Evolutionary conservation across 164 flowering plant species (phyloP).

Genomic region (Nelumbo lutea): DNA sequence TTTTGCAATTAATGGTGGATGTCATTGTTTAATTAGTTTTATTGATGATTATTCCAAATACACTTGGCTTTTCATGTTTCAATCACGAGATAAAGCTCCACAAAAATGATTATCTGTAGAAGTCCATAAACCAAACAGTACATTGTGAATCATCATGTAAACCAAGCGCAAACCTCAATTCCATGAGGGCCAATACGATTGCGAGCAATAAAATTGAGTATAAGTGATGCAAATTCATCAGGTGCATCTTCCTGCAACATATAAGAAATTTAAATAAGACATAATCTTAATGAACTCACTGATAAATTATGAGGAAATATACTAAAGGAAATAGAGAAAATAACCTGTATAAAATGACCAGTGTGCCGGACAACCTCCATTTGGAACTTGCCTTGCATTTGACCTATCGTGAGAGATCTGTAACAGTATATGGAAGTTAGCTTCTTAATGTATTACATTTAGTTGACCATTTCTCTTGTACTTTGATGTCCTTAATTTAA

Average conservation of each 20-base stretch:
- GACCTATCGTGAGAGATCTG: conserved; percentile 95
- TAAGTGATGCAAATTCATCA: conserved; percentile 74
- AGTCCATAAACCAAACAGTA: too few relatives aligned
- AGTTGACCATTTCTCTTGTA: background rate
- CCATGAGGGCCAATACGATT: conserved; percentile 91
- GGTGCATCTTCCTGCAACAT: conserved; percentile 82
- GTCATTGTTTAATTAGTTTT: too few relatives aligned
- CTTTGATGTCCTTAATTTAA: background rate
- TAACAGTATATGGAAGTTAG: background rate
- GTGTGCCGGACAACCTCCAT: conserved; percentile 90
- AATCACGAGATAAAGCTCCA: too few relatives aligned
- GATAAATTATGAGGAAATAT: background rate
- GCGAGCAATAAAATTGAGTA: conserved; percentile 73
- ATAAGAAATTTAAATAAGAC: background rate
- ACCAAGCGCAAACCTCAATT: conserved; percentile 57
- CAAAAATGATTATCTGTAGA: too few relatives aligned
- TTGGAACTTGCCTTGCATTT: conserved; percentile 99
- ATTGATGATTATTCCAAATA: too few relatives aligned
- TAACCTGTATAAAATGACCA: conserved; percentile 98
- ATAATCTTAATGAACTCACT: background rate
- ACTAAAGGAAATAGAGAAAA: background rate
- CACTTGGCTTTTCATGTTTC: too few relatives aligned
- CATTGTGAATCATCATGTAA: background rate
- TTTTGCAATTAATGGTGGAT: too few relatives aligned
- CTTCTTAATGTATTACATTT: background rate